Conservation (phyloP, 805 yeast species). For the Wickerhamomyces canadensis region DNA sequence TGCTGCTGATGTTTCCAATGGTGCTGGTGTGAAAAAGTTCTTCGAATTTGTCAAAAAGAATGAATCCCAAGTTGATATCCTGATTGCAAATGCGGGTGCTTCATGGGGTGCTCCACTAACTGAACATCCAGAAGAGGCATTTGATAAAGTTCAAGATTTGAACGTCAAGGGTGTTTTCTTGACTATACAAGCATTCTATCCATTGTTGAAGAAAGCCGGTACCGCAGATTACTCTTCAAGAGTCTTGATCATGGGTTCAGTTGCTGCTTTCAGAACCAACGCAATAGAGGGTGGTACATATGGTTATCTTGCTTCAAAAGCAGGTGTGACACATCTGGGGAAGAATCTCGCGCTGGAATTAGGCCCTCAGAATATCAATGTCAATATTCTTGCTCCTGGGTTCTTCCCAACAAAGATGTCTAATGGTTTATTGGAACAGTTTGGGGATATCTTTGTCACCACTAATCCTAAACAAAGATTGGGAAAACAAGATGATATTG, state of each 20-base stretch:
- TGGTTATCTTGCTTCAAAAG: constrained; percentile 71
- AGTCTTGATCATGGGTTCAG: constrained; percentile 60
- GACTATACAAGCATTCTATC: constrained; percentile 57
- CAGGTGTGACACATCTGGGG: constrained; percentile 67
- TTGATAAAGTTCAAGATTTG: constrained; percentile 57
- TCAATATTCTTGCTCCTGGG: constrained; percentile 70
- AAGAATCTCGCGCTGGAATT: constrained; percentile 58
- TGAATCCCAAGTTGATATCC: constrained; percentile 45
- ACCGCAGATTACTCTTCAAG: constrained; percentile 54
- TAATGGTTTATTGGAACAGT: constrained; percentile 47
- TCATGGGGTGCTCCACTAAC: constrained; percentile 68
- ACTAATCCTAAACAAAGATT: constrained; percentile 58
- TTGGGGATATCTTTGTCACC: constrained; percentile 39
- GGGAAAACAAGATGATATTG: constrained; percentile 57
- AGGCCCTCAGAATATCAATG: constrained; percentile 63
- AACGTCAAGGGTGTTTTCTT: constrained; percentile 66
- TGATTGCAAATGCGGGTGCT: constrained; percentile 77
- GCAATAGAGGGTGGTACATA: constrained; percentile 39
- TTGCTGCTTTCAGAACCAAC: constrained; percentile 43
- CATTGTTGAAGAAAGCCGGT: constrained; percentile 49
- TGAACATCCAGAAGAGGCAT: constrained; percentile 53
- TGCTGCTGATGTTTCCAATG: constrained; percentile 52
- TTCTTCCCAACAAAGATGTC: constrained; percentile 76
- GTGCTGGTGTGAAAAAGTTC: constrained; percentile 42
- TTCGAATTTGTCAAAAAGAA: constrained; percentile 35